Base-by-base conservation (phyloP, 805 yeast genomes). In the Cyberlindnera mrakii region DNA sequence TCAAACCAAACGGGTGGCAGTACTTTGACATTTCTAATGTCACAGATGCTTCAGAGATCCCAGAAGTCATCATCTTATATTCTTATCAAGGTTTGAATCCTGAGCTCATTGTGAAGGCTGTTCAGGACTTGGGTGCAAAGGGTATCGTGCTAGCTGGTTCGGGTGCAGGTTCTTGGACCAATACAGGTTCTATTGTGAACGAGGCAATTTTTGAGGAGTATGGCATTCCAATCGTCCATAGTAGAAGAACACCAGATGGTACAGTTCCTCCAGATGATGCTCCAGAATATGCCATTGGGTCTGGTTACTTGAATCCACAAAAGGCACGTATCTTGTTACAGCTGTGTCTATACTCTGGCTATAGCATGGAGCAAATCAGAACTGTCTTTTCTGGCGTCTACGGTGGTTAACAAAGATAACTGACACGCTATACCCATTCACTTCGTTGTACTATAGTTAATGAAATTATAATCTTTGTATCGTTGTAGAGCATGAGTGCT, bases 201-300 rank as follows among this genome's bases (percentile, higher is more conserved):
- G 58, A 64, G 35, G 62, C 62, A 30, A 60, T 67, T 15, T 65
- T 64, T 18, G 53, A 58, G 15, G 46, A 60, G 33, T 53, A 66
- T 40, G 50, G 62, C 5, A 64, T 77, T 15, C 85, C 86, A 4
- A 66, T 80, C 3, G 66, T 81, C 1, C 78, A 75, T 52, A 77
- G 84, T 15, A 79, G 78, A 54, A 68, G 87, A 54, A 70, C 85
- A 13, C 73, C 73, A 70, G 85, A 80, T 57, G 87, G 87, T 19
- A 71, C 75, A 72, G 82, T 81, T 16, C 85, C 86, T 3, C 62
- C 55, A 6, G 80, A 74, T 5, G 64, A 64, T 39, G 54, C 63
- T 35, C 73, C 71, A 37, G 54, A 50, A 3, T 62, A 68, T 14
- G 35, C 42, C 32, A 66, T 80, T 44, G 80, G 85, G 0, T 71